phyloP scores from a whole-genome alignment of 2,329 filamentous ascomycete species.

The Phaeosphaeriaceae sp. region DNA sequence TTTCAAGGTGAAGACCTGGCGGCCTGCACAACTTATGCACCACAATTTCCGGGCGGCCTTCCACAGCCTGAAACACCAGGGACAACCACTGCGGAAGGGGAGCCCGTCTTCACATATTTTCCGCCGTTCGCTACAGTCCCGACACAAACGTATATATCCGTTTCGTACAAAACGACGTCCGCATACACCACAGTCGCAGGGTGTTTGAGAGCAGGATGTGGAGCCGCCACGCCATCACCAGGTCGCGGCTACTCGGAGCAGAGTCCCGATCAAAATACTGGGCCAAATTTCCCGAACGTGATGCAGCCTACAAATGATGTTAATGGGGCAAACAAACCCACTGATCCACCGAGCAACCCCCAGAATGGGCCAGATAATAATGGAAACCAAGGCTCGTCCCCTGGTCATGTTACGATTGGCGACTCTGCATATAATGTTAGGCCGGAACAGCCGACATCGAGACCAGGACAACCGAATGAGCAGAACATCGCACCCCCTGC shows the following conservation, averaged over 20 bases:
- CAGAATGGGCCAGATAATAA: neutral
- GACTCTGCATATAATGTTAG: conserved; percentile 23
- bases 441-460: conserved; percentile 21
- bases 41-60: neutral
- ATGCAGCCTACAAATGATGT: neutral
- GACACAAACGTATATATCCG: conserved; percentile 32
- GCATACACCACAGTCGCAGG: conserved; percentile 35
- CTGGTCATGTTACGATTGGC: conserved; percentile 26
- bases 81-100: neutral
- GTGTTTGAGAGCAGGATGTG: conserved; percentile 28
- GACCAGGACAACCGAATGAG: conserved; percentile 8
- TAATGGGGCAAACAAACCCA: neutral
- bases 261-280: neutral
- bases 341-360: neutral
- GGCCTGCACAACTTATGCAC: conserved; percentile 27
- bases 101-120: neutral
- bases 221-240: conserved; percentile 3
- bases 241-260: neutral
- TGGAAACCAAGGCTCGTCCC: neutral
- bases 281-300: neutral
- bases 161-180: conserved; percentile 32
- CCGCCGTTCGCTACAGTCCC: conserved; percentile 6
- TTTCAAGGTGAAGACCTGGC: conserved; percentile 39
- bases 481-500: conserved; percentile 17
- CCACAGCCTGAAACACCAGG: neutral